These are phyloP conservation scores for Physaria fendleri DNA, from an alignment of 345 rosid genomes.

Conservation along the genomic window DNA sequence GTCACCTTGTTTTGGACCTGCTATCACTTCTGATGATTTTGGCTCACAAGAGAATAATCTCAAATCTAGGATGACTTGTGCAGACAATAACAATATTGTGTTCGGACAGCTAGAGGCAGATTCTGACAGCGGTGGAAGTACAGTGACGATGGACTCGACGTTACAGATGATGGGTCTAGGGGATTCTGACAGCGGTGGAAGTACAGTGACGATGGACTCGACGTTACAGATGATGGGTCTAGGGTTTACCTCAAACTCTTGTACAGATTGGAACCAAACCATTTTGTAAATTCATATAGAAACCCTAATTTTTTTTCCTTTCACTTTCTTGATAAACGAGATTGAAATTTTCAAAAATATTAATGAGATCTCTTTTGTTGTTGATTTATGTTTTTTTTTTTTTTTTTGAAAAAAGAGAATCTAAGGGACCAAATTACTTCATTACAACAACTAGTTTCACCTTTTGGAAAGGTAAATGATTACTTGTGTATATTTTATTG, in stretches of 20 bases:
- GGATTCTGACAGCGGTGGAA: conserved; percentile 36
- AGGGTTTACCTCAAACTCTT: conserved; percentile 31
- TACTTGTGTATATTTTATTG: conserved; percentile 4
- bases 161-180: conserved; percentile 32
- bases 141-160: conserved; percentile 32
- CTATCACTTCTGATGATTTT: conserved; percentile 22
- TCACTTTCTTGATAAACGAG: background rate
- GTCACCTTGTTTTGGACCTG: conserved; percentile 28
- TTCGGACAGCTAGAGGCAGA: conserved; percentile 32
- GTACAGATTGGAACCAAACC: conserved; percentile 30
- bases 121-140: conserved; percentile 37
- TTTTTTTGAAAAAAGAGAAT: conserved; percentile 93
- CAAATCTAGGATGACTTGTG: conserved; percentile 22
- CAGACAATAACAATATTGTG: conserved; percentile 27
- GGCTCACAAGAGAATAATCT: conserved; percentile 16
- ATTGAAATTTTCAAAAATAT: conserved; percentile 5
- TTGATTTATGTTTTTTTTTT: conserved; percentile 11
- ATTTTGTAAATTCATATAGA: conserved; percentile 15
- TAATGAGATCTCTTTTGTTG: background rate
- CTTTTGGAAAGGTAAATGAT: conserved; percentile 87
- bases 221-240: conserved; percentile 32
- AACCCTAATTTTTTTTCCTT: background rate
- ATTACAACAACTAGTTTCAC: conserved; percentile 94
- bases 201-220: conserved; percentile 32
- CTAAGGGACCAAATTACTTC: conserved; percentile 98